Evolutionary conservation across 2,329 filamentous ascomycete species (phyloP).

Genomic region (Cryoendolithus antarcticus): DNA sequence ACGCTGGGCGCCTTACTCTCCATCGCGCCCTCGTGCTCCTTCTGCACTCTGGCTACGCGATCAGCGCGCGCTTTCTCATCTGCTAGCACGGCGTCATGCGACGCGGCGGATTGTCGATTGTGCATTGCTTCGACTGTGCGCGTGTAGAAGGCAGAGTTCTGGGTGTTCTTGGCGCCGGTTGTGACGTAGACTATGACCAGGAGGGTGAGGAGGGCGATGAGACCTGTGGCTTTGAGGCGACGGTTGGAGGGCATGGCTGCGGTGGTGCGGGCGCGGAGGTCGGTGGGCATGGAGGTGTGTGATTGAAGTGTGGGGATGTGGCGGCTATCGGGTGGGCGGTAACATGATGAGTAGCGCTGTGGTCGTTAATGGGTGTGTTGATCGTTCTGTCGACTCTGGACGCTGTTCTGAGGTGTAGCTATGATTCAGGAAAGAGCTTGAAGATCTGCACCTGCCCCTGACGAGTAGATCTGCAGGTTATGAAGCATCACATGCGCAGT

Average conservation of each 20-base stretch:
- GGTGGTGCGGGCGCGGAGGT: too few relatives aligned
- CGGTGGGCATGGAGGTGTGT: too few relatives aligned
- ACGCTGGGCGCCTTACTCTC: slow-evolving; percentile 31
- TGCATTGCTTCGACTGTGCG: slow-evolving; percentile 44
- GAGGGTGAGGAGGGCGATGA: slow-evolving; percentile 52
- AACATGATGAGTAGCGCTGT: too few relatives aligned
- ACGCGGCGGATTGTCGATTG: slow-evolving; percentile 26
- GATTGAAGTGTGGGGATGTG: too few relatives aligned
- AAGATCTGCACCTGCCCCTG: too few relatives aligned
- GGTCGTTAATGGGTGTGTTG: too few relatives aligned
- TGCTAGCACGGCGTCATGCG: slow-evolving; percentile 19
- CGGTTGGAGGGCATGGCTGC: slow-evolving; percentile 54
- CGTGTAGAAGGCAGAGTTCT: slow-evolving; percentile 44
- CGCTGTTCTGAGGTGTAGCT: too few relatives aligned
- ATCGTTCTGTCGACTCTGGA: too few relatives aligned
- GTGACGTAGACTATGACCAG: slow-evolving; percentile 63
- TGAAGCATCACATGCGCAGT: too few relatives aligned
- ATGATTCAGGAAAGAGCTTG: too few relatives aligned
- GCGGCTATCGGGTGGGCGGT: too few relatives aligned
- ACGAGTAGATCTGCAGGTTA: too few relatives aligned
- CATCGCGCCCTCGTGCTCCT: slow-evolving; percentile 20
- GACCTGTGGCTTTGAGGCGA: slow-evolving; percentile 53
- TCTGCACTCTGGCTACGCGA: slow-evolving; percentile 18
- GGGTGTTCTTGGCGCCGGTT: slow-evolving; percentile 41
- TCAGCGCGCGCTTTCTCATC: slow-evolving; percentile 17